Evolutionary conservation across 495 filamentous ascomycete genomes (phyloP), one percentile per base, ranked within the genome.

Genomic region (Penicillium robsamsonii): DNA sequence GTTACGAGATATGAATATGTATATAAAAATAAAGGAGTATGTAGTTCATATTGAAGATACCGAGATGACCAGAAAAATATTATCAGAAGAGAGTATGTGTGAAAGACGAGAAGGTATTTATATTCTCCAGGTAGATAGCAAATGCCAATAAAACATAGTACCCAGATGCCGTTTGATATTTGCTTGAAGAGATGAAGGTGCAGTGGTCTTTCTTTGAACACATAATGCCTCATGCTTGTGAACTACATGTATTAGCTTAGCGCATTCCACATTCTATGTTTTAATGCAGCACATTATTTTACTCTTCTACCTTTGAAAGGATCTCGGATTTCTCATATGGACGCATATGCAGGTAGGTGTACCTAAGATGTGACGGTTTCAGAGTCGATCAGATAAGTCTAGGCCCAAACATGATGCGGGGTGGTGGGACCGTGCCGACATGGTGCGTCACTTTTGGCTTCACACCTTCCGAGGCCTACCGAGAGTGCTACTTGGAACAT

Each of bases 361-460:
- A 51, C 48, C 35, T 37, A 20, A 50, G 24, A 22, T 3, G 44
- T 27, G 47, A 38, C 47, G 4, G 20, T 7, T 38, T 46, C 52
- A 46, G 43, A 35, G 52, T 25, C 42, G 52, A 54, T 54, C 52
- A 54, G 52, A 54, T 54, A 54, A 54, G 17, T 54, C 52, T 37
- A 46, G 52, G 24, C 52, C 52, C 12, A 37, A 40, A 9, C 13
- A 15, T 13, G 31, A 46, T 54, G 52, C 52, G 52, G 52, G 52
- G 4, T 30, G 13, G 27, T 27, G 43, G 43, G 43, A 38, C 52
- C 52, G 52, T 46, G 52, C n/a, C 42, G 24, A 31, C 12, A 9
- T 15, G 25, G 51, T 45, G 51, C 40, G 41, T 53, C 42, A 45
- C n/a, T 38, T 50, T 10, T 24, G 35, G 47, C 31, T n/a, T 17